Evolutionary conservation across 2,329 filamentous ascomycete genomes (phyloP).

Genomic region (Neodidymelliopsis sp.): DNA sequence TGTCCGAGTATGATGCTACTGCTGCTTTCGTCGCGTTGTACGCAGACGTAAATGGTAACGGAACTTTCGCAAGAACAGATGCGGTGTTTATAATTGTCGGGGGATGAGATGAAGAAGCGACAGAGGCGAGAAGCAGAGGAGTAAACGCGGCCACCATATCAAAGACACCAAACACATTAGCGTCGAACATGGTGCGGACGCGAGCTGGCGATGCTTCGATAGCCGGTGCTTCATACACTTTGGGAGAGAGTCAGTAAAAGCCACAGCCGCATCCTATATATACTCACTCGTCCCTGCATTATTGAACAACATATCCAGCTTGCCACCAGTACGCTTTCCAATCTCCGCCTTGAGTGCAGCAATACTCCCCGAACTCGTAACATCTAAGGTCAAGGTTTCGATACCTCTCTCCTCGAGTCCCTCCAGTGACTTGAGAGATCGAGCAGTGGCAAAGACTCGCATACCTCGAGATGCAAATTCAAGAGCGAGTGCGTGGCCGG

Average conservation of each 20-base stretch:
- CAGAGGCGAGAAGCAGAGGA: conserved; percentile 54
- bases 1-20: conserved; percentile 62
- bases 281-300: conserved; percentile 53
- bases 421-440: neutral
- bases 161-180: conserved; percentile 63
- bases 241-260: too few relatives aligned
- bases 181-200: conserved; percentile 48
- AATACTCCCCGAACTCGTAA: conserved; percentile 3
- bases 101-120: neutral
- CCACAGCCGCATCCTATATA: neutral
- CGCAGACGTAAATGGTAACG: conserved; percentile 28
- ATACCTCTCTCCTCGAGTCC: neutral
- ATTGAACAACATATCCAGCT: conserved; percentile 62
- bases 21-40: conserved; percentile 68
- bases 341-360: neutral
- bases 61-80: conserved; percentile 7
- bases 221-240: too few relatives aligned
- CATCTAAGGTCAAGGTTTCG: too few relatives aligned
- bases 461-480: conserved; percentile 57
- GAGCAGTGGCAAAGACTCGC: conserved; percentile 24
- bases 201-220: conserved; percentile 58
- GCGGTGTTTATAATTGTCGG: conserved; percentile 10
- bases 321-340: conserved; percentile 47
- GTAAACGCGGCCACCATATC: conserved; percentile 61
- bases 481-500: conserved; percentile 63